These are phyloP conservation scores for Nicotiana attenuata DNA, from an alignment of 257 asterid species.

Conservation along the genomic window DNA sequence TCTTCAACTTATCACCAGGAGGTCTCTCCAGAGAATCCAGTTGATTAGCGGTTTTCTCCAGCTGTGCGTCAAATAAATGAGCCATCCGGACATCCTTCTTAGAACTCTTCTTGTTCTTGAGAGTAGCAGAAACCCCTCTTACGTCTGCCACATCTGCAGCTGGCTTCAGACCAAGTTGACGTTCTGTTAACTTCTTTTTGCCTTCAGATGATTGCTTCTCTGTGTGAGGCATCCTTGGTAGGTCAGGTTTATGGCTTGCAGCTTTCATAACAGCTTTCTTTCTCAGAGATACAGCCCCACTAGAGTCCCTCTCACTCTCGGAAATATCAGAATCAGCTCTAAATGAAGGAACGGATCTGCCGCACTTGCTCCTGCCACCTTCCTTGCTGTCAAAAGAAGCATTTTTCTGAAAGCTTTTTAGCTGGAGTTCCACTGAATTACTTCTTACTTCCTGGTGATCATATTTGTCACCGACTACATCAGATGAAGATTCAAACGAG, in stretches of 20 bases:
- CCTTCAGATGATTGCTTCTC: slow-evolving; percentile 37
- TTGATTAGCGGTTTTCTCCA: slow-evolving; percentile 25
- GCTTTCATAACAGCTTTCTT: slow-evolving; percentile 14
- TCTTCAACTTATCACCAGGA: slow-evolving; percentile 39
- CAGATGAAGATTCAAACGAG: slow-evolving; percentile 16
- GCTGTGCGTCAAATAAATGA: slow-evolving; percentile 23
- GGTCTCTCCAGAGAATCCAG: slow-evolving; percentile 30
- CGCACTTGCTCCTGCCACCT: slow-evolving; percentile 6
- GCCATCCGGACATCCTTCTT: slow-evolving; percentile 34
- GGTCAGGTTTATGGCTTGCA: slow-evolving; percentile 12
- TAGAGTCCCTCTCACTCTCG: slow-evolving; percentile 16
- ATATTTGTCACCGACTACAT: slow-evolving; percentile 11
- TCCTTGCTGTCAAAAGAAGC: slow-evolving; percentile 13
- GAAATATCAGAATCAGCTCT: slow-evolving; percentile 10
- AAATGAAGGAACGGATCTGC: slow-evolving; percentile 5
- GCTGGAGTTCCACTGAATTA: slow-evolving; percentile 13
- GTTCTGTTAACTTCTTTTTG: slow-evolving; percentile 40
- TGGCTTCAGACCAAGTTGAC: slow-evolving; percentile 37
- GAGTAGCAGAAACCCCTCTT: slow-evolving; percentile 30
- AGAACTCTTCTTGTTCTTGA: slow-evolving; percentile 29
- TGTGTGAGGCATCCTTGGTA: slow-evolving; percentile 1
- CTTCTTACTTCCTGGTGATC: slow-evolving; percentile 20
- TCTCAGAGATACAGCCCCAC: slow-evolving; percentile 6
- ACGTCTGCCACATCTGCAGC: slow-evolving; percentile 26
- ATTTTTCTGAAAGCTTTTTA: slow-evolving; percentile 9